phyloP scores from a whole-genome alignment of 2,329 filamentous ascomycete genomes.

The Mycocentrospora acerina region DNA sequence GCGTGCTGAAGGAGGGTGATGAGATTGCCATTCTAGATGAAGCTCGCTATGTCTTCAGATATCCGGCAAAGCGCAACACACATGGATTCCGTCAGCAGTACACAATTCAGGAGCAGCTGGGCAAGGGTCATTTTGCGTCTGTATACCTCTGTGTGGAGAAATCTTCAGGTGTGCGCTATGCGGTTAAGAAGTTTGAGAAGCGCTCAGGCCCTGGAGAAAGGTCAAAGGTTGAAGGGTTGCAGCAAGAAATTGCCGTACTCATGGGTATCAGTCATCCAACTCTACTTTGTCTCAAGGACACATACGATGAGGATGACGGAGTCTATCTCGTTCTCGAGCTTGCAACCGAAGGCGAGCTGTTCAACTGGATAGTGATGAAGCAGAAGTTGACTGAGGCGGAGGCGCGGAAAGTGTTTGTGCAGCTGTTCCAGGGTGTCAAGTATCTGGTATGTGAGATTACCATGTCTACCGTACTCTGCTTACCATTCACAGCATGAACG shows the following conservation, averaged over 20 bases:
- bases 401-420: slow-evolving; percentile 81
- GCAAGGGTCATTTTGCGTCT: slow-evolving; percentile 93
- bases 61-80: slow-evolving; percentile 61
- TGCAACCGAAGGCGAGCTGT: slow-evolving; percentile 88
- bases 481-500: slow-evolving; percentile 74
- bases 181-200: slow-evolving; percentile 94
- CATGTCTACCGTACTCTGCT: slow-evolving; percentile 14
- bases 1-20: slow-evolving; percentile 85
- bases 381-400: slow-evolving; percentile 84
- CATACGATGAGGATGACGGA: slow-evolving; percentile 86
- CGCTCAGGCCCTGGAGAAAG: slow-evolving; percentile 78
- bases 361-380: slow-evolving; percentile 92
- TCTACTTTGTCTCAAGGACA: slow-evolving; percentile 89
- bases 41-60: slow-evolving; percentile 87
- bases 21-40: slow-evolving; percentile 85
- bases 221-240: slow-evolving; percentile 79
- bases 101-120: slow-evolving; percentile 78
- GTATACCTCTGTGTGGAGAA: slow-evolving; percentile 92
- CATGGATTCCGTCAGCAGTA: slow-evolving; percentile 87
- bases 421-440: slow-evolving; percentile 91
- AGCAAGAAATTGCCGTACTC: slow-evolving; percentile 93
- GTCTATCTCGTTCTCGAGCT: slow-evolving; percentile 92
- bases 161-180: slow-evolving; percentile 75
- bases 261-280: slow-evolving; percentile 98
- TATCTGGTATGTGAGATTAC: slow-evolving; percentile 70